Conservation (phyloP, 2,329 filamentous ascomycete species). For the Colletotrichum endophyticum region DNA sequence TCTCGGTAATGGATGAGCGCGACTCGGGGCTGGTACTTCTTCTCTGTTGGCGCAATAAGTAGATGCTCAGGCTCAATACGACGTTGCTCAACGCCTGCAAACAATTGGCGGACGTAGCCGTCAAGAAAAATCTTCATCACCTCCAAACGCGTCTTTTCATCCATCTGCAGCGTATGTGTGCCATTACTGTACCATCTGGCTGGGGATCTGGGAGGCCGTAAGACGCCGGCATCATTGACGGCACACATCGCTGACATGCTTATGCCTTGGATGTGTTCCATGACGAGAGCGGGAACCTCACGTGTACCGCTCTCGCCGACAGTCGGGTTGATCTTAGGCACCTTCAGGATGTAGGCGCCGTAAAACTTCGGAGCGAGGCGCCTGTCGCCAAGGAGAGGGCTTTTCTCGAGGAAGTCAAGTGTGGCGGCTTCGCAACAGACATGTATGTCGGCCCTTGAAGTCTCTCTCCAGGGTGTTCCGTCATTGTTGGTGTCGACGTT, state of each 20-base stretch:
- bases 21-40: not conserved
- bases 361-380: not conserved
- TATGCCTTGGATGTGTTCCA: not conserved
- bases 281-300: not conserved
- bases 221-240: not conserved
- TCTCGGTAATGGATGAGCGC: not conserved
- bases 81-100: not conserved
- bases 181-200: not conserved
- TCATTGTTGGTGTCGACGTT: not conserved
- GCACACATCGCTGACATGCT: not conserved
- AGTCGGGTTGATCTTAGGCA: not conserved
- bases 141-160: not conserved
- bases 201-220: not conserved
- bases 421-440: not conserved
- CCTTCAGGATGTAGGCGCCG: not conserved
- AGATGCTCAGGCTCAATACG: not conserved
- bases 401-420: not conserved
- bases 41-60: not conserved
- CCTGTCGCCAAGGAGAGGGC: not conserved
- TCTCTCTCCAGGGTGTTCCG: not conserved
- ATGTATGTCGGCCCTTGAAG: not conserved
- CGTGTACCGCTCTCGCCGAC: accelerated
- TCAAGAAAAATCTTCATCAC: not conserved
- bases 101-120: not conserved
- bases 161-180: not conserved